phyloP scores from a whole-genome alignment of 176 grass and related monocot species.

The Carex myosuroides region DNA sequence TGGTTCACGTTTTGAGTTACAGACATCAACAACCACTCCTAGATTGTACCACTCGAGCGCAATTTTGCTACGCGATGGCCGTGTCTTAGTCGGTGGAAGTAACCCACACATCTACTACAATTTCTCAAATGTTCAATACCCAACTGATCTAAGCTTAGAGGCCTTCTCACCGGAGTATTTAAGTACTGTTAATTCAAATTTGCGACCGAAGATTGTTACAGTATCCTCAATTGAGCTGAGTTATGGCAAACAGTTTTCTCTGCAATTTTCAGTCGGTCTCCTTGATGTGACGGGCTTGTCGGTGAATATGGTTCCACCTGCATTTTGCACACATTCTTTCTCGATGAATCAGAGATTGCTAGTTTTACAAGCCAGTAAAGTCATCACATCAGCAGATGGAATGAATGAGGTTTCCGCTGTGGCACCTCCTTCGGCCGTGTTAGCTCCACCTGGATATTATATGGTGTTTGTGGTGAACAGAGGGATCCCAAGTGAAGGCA shows the following conservation, averaged over 20 bases:
- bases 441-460: conserved; percentile 75
- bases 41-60: conserved; percentile 62
- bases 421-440: conserved; percentile 34
- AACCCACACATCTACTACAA: conserved; percentile 76
- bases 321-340: conserved; percentile 83
- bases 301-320: conserved; percentile 56
- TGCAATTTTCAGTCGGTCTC: conserved; percentile 29
- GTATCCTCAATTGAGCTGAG: conserved; percentile 21
- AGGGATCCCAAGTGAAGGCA: conserved; percentile 55
- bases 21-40: conserved; percentile 34
- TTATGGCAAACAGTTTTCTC: conserved; percentile 32
- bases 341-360: conserved; percentile 79
- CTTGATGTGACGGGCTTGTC: conserved; percentile 4
- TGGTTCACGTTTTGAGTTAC: conserved; percentile 40
- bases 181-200: conserved; percentile 24
- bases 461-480: conserved; percentile 74
- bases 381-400: background rate
- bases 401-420: conserved; percentile 13
- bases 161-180: conserved; percentile 75
- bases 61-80: conserved; percentile 59
- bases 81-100: conserved; percentile 66
- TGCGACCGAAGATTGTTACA: conserved; percentile 37
- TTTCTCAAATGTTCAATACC: conserved; percentile 56
- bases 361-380: conserved; percentile 24
- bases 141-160: conserved; percentile 76